Percentiles rank a stretch among this genome's conserved stretches.
Conservation (phyloP, 1,139 yeast genomes). For the Kodamaea arcana region DNA sequence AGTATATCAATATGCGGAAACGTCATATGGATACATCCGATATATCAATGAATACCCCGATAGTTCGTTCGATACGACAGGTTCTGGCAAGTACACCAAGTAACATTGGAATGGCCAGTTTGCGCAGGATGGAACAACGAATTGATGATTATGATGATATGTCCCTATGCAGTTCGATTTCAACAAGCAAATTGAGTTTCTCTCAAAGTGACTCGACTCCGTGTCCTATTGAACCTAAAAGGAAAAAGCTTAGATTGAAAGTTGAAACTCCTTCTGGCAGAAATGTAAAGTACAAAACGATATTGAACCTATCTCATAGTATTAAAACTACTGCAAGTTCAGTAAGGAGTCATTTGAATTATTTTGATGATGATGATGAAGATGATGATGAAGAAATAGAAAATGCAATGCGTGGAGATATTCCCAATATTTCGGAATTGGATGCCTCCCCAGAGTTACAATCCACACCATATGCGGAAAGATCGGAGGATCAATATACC, state of each 20-base stretch:
- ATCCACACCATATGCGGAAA: conserved; percentile 5
- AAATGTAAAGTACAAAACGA: conserved; percentile 10
- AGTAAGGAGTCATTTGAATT: conserved; percentile 11
- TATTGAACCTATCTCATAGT: conserved; percentile 17
- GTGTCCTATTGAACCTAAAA: conserved; percentile 21
- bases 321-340: conserved; percentile 13
- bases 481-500: neutral
- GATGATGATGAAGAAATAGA: conserved; percentile 10
- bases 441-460: conserved; percentile 2
- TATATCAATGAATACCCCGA: conserved; percentile 14
- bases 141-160: conserved; percentile 8
- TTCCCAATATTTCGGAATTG: conserved; percentile 4
- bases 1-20: conserved; percentile 15
- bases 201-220: conserved; percentile 24
- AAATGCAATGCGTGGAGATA: conserved; percentile 3
- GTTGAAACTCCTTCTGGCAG: conserved; percentile 18
- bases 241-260: conserved; percentile 18
- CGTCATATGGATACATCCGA: conserved; percentile 16
- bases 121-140: conserved; percentile 6
- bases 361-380: conserved; percentile 5
- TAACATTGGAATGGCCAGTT: neutral
- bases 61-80: conserved; percentile 6
- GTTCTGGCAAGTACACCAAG: conserved; percentile 4
- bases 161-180: conserved; percentile 15
- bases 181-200: conserved; percentile 16